Evolutionary conservation across 306 rosid species (phyloP).

Genomic region (Cicer pinnatifidum): DNA sequence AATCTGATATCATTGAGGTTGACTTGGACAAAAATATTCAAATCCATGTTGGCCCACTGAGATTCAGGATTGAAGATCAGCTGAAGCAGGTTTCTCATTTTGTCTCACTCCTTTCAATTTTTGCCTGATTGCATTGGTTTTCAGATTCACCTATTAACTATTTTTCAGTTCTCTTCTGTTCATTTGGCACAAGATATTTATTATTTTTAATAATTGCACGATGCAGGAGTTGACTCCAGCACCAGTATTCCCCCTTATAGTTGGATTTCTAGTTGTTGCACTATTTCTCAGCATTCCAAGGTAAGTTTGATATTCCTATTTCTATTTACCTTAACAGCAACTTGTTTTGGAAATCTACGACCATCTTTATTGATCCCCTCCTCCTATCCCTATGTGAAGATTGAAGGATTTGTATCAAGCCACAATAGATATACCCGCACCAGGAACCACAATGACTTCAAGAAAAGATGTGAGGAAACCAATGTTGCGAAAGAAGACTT

Average conservation of each 20-base stretch:
- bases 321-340: slow-evolving; percentile 19
- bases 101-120: slow-evolving; percentile 15
- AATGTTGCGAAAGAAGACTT: slow-evolving; percentile 82
- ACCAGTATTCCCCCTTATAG: slow-evolving; percentile 86
- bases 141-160: slow-evolving; percentile 19
- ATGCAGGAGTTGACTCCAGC: slow-evolving; percentile 90
- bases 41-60: slow-evolving; percentile 86
- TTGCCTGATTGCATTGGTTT: not conserved
- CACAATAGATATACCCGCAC: slow-evolving; percentile 71
- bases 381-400: slow-evolving; percentile 50
- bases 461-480: slow-evolving; percentile 78
- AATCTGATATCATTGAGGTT: slow-evolving; percentile 80
- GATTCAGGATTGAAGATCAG: slow-evolving; percentile 66
- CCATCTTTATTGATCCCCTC: slow-evolving; percentile 15
- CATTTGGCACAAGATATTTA: slow-evolving; percentile 30
- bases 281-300: slow-evolving; percentile 79
- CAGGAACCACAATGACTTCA: slow-evolving; percentile 63
- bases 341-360: slow-evolving; percentile 32
- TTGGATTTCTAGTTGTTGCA: slow-evolving; percentile 69
- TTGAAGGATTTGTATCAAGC: slow-evolving; percentile 80
- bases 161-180: slow-evolving; percentile 22
- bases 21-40: slow-evolving; percentile 77
- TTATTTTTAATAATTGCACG: slow-evolving; percentile 21
- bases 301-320: slow-evolving; percentile 50
- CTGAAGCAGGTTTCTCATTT: slow-evolving; percentile 75